Conservation (phyloP, 805 yeast species). For the Candida sonorensis region DNA sequence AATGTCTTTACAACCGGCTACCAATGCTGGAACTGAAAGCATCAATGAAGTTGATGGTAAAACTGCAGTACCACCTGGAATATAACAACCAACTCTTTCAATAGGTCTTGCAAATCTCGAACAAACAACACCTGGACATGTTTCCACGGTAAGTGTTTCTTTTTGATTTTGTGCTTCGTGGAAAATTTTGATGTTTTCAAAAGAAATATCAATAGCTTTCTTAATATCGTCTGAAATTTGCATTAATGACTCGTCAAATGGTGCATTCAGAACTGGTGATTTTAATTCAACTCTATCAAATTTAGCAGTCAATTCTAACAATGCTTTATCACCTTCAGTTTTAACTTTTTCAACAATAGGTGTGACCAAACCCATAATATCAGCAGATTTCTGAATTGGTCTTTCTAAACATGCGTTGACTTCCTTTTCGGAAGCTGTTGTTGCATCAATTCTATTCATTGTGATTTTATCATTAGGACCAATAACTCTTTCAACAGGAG, state of each 20-base stretch:
- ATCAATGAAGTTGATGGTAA: constrained; percentile 96
- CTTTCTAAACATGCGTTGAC: constrained; percentile 67
- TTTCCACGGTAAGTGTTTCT: constrained; percentile 75
- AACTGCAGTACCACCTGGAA: constrained; percentile 99
- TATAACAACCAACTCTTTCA: constrained; percentile 89
- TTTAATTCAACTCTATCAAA: constrained; percentile 77
- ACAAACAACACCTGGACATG: constrained; percentile 90
- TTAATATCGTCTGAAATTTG: constrained; percentile 65
- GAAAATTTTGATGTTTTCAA: constrained; percentile 82
- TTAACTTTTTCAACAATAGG: constrained; percentile 84
- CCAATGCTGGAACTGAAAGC: constrained; percentile 98
- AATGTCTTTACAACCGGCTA: constrained; percentile 93
- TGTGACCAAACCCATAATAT: constrained; percentile 84
- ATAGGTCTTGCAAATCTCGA: constrained; percentile 94
- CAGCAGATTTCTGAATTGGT: constrained; percentile 93
- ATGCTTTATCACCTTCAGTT: constrained; percentile 74
- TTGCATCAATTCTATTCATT: constrained; percentile 43
- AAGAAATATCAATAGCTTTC: constrained; percentile 82
- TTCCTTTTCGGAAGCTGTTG: constrained; percentile 33
- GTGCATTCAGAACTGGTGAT: constrained; percentile 77
- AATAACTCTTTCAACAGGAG: constrained; percentile 18
- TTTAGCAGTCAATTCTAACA: constrained; percentile 82
- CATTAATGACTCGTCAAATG: constrained; percentile 77
- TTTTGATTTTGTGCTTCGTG: constrained; percentile 86
- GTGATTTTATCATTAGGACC: constrained; percentile 35